A percentile compares a stretch with the other conserved stretches of the same genome.
Conservation (phyloP, 768 basidiomycete genomes). For the Suillus occidentalis region DNA sequence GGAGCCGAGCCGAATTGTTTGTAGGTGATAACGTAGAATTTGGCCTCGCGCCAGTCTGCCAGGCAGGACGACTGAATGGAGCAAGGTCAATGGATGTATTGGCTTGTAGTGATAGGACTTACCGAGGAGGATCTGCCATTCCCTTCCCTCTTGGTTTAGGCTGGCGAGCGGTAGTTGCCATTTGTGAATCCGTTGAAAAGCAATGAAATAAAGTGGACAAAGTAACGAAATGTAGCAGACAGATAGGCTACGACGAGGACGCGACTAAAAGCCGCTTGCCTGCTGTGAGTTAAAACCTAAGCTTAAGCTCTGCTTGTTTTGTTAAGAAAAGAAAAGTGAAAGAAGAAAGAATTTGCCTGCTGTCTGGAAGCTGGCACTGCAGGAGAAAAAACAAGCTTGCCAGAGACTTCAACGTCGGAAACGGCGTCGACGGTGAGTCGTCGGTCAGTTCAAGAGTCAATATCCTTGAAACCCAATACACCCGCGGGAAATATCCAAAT, state of each 20-base stretch:
- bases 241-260: slow-evolving; percentile 34
- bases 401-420: slow-evolving; percentile 3
- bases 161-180: slow-evolving; percentile 68
- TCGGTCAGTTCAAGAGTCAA: slow-evolving; percentile 31
- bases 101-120: slow-evolving; percentile 34
- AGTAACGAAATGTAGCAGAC: slow-evolving; percentile 34
- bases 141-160: slow-evolving; percentile 66
- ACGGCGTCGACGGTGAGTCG: slow-evolving; percentile 10
- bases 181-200: slow-evolving; percentile 33
- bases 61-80: slow-evolving; percentile 48
- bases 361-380: slow-evolving; percentile 23
- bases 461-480: slow-evolving; percentile 29
- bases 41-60: slow-evolving; percentile 60
- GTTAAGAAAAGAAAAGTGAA: slow-evolving; percentile 16
- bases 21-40: slow-evolving; percentile 71
- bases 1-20: slow-evolving; percentile 40
- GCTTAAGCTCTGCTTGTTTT: slow-evolving; percentile 16
- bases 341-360: slow-evolving; percentile 18
- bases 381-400: slow-evolving; percentile 22
- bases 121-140: slow-evolving; percentile 54
- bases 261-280: slow-evolving; percentile 29
- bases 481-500: slow-evolving; percentile 28
- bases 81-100: slow-evolving; percentile 12
- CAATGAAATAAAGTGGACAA: slow-evolving; percentile 30
- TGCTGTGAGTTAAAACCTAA: slow-evolving; percentile 13